These are phyloP conservation scores for Neurospora sp. DNA, from an alignment of 495 filamentous ascomycete species.

Conservation along the genomic window DNA sequence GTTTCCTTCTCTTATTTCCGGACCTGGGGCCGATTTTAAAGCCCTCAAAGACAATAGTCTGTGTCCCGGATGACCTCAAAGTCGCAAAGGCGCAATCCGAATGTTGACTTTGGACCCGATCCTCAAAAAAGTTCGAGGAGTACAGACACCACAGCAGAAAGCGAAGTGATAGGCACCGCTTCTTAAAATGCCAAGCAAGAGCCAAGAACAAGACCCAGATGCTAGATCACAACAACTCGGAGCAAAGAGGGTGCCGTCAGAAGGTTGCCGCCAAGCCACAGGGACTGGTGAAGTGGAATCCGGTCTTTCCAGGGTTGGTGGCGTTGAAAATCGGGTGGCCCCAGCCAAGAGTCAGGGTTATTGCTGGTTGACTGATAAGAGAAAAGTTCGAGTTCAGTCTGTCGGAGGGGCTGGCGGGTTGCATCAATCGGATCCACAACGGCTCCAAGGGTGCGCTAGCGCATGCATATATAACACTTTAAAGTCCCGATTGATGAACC, in stretches of 20 bases:
- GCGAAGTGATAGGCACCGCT: not conserved
- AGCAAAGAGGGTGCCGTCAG: not conserved
- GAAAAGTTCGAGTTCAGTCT: not conserved
- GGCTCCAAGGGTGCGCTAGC: not conserved
- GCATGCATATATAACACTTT: not conserved
- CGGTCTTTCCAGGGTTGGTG: not conserved
- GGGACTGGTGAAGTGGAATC: not conserved
- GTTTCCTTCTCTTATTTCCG: not conserved
- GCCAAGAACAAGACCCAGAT: not conserved
- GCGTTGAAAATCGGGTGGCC: not conserved
- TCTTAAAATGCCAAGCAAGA: not conserved
- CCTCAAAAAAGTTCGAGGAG: not conserved
- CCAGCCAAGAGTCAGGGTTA: not conserved
- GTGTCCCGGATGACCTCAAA: not conserved
- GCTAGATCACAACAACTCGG: not conserved
- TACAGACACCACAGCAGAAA: not conserved
- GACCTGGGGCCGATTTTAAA: not conserved
- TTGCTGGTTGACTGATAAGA: not conserved
- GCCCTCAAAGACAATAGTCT: not conserved
- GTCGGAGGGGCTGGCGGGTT: not conserved
- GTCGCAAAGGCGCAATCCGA: not conserved
- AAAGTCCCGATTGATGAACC: not conserved
- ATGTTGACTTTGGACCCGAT: not conserved
- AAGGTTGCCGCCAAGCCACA: not conserved
- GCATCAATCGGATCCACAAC: not conserved